Evolutionary conservation across 2,329 filamentous ascomycete genomes (phyloP), one percentile per base, ranked within the genome.

Genomic region (Hymenoscyphus linearis): DNA sequence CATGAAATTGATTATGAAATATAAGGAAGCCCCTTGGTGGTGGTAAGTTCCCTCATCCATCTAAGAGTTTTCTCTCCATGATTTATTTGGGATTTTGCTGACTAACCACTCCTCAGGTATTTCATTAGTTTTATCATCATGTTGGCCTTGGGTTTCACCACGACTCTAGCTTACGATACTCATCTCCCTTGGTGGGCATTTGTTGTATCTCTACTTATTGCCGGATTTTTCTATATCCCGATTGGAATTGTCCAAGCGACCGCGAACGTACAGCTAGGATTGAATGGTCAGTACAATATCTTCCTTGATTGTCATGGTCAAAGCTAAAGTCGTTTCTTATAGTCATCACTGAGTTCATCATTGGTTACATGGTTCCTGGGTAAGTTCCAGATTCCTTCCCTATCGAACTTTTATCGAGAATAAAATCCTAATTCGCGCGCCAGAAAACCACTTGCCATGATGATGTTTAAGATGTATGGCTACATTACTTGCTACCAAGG

Each of bases 391-490:
- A 53, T 26, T 14, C 16, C 3, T 14, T 27, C 25, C 25, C 31
- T 31, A 9, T 31, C 31, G 31, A 31, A 31, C 22, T 14, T 7
- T 25, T 14, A n/a, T 9, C 14, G 16, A 31, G 16, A 35, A n/a
- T n/a, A n/a, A 34, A 31, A 14, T 22, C 5, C 53, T 37, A 55
- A 55, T 9, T 18, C 13, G 5, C 34, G 7, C 4, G 36, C 14
- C 18, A 53, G 50, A 18, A 34, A 80, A 4, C 87, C 88, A 1
- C 78, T 91, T 62, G 86, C 86, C 44, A 88, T 90, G 83, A 91
- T 91, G 87, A 81, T 90, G 77, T 90, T 90, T 77, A 90, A 90
- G 74, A 89, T 86, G 64, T 90, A 87, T 68, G 85, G 74, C 31
- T 80, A 80, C 67, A 80, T 80, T 70, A 73, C 77, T 54, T 75